These are phyloP conservation scores for Dioscorea alata DNA, from an alignment of 106 monocot genomes.

Conservation along the genomic window DNA sequence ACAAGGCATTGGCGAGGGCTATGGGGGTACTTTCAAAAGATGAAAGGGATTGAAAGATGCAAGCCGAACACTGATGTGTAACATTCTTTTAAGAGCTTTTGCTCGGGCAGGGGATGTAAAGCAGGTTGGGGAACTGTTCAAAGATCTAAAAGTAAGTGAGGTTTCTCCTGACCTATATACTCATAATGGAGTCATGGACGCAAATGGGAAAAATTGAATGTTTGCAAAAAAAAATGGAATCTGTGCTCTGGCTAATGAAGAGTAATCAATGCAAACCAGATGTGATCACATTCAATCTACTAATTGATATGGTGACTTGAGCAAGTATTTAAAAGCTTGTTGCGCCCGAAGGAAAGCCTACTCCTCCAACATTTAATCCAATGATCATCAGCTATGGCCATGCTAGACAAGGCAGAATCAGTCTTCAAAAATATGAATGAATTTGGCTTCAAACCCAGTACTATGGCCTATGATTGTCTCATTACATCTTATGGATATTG, in stretches of 20 bases:
- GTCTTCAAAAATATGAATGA: too few species aligned
- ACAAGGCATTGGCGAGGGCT: slow-evolving; percentile 84
- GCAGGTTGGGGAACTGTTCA: slow-evolving; percentile 69
- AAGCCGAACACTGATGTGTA: slow-evolving; percentile 85
- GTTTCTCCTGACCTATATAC: slow-evolving; percentile 74
- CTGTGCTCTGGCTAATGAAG: slow-evolving; percentile 70
- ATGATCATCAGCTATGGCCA: slow-evolving; percentile 94
- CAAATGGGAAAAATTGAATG: slow-evolving; percentile 88
- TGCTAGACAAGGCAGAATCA: too few species aligned
- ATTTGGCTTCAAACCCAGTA: too few species aligned
- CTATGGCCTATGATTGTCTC: too few species aligned
- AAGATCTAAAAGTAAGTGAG: slow-evolving; percentile 61
- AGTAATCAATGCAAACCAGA: slow-evolving; percentile 65
- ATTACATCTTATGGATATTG: too few species aligned
- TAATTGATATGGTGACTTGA: slow-evolving; percentile 97
- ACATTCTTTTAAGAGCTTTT: too few species aligned
- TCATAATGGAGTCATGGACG: slow-evolving; percentile 92
- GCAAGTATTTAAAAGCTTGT: slow-evolving; percentile 85
- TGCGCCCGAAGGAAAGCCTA: slow-evolving; percentile 74
- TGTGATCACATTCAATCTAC: slow-evolving; percentile 78
- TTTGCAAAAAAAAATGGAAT: slow-evolving; percentile 84
- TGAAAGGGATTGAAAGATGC: slow-evolving; percentile 87
- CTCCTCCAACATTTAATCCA: slow-evolving; percentile 80
- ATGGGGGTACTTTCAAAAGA: slow-evolving; percentile 78
- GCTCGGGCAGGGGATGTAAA: slow-evolving; percentile 55